Evolutionary conservation across 768 basidiomycete species (phyloP), one percentile per base, ranked within the genome.

Genomic region (Hericium erinaceus): DNA sequence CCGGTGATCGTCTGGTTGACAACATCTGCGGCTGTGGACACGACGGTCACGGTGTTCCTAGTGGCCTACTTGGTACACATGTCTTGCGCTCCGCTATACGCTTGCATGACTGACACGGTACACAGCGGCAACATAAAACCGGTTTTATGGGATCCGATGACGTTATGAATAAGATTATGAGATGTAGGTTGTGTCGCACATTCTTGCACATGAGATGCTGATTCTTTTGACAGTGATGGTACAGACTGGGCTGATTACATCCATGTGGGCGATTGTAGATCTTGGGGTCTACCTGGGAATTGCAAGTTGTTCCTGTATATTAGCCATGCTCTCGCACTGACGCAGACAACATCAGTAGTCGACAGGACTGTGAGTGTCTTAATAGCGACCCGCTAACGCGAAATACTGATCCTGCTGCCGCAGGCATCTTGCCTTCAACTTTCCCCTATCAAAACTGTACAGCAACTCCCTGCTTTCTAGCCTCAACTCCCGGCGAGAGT

Each of bases 171-270:
- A 57, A 54, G 41, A 54, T 65, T 1, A 60, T 64, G 18, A 38
- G 60, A 26, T 20, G 64, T 64, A 33, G 48, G 58, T 48, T 7
- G 13, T 15, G 15, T 26, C 39, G 28, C 28, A 33, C 28, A 33
- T 33, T 33, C 28, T 33, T 33, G 28, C 28, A 33, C 28, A 5
- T 33, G 28, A 33, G 28, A 33, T 10, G 49, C n/a, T 51, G 18
- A 20, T 11, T 16, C 22, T 2, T 39, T 44, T 11, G 12, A 8
- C 41, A 59, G 70, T 69, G 52, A 69, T 68, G 3, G 56, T 71
- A 15, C 68, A 70, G 33, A 70, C 70, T 7, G 71, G 71, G 48
- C n/a, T 61, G 39, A 38, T 66, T 26, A 68, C 67, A 5, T 58
- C 64, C 15, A 13, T 68, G 2, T 64, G 55, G 33, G 66, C 64